phyloP scores from a whole-genome alignment of 1,139 yeast genomes.

The Geotrichum histeridarum region DNA sequence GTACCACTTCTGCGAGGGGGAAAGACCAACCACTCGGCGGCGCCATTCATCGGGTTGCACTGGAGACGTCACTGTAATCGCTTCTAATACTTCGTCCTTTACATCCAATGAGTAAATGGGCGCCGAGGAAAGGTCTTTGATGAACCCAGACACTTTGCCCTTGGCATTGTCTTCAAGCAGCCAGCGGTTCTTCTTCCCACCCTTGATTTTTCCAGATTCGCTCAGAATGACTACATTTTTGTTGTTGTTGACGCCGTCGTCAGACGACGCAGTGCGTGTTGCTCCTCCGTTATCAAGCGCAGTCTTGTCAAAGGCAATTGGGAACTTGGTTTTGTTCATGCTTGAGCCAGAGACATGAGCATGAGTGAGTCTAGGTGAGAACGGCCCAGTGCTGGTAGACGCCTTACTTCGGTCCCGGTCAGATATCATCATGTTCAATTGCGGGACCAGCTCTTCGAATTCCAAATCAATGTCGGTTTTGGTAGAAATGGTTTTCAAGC shows the following conservation, averaged over 20 bases:
- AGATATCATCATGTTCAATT: slow-evolving; percentile 45
- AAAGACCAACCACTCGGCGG: slow-evolving; percentile 70
- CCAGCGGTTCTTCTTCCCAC: slow-evolving; percentile 76
- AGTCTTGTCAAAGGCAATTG: neutral
- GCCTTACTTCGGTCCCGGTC: slow-evolving; percentile 25
- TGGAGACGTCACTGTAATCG: slow-evolving; percentile 71
- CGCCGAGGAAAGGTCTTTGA: slow-evolving; percentile 43
- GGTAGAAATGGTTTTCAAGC: slow-evolving; percentile 57
- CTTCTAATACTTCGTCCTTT: slow-evolving; percentile 77
- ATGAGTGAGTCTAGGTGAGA: neutral
- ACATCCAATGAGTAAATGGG: slow-evolving; percentile 73
- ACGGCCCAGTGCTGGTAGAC: neutral
- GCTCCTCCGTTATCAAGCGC: slow-evolving; percentile 4
- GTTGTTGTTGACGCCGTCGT: neutral
- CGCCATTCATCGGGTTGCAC: slow-evolving; percentile 82
- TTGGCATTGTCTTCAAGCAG: slow-evolving; percentile 69
- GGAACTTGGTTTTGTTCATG: neutral
- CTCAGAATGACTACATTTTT: slow-evolving; percentile 34
- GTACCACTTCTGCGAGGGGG: slow-evolving; percentile 70
- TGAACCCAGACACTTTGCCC: slow-evolving; percentile 51
- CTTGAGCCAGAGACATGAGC: neutral
- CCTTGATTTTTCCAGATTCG: slow-evolving; percentile 55
- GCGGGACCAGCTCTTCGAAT: slow-evolving; percentile 54
- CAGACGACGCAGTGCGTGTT: neutral
- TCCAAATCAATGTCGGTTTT: slow-evolving; percentile 67